A percentile compares a stretch with the other conserved stretches of the same genome.
Conservation (phyloP, 2,329 filamentous ascomycete species). For the Ophiostoma perfectum region DNA sequence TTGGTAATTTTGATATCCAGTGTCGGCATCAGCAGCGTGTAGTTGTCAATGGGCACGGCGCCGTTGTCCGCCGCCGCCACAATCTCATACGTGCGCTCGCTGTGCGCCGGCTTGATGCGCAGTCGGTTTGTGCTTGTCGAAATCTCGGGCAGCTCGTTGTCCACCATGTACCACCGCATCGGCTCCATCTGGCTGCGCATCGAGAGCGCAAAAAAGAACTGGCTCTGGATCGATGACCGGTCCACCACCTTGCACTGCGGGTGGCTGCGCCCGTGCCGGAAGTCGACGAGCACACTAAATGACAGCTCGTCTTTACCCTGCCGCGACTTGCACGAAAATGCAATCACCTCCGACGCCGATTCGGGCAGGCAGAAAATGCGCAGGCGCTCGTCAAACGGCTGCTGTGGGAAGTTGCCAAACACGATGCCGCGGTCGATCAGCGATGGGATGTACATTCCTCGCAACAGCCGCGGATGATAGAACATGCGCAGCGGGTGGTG, state of each 20-base stretch:
- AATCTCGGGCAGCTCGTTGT: slow-evolving; percentile 19
- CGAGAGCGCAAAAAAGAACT: slow-evolving; percentile 16
- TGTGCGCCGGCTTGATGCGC: neutral
- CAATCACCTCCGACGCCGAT: slow-evolving; percentile 17
- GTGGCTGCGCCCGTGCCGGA: slow-evolving; percentile 8
- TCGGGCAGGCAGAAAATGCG: slow-evolving; percentile 23
- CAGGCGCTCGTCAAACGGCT: slow-evolving; percentile 21
- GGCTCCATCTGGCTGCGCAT: slow-evolving; percentile 18
- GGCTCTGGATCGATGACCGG: slow-evolving; percentile 16
- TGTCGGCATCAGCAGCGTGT: slow-evolving; percentile 16
- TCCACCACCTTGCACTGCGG: slow-evolving; percentile 21
- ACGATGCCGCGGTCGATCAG: slow-evolving; percentile 18
- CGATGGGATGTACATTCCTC: slow-evolving; percentile 21
- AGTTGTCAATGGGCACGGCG: slow-evolving; percentile 19
- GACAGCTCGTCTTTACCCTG: slow-evolving; percentile 17
- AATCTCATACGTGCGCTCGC: slow-evolving; percentile 19
- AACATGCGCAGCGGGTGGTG: slow-evolving; percentile 12
- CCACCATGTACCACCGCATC: slow-evolving; percentile 19
- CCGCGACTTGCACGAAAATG: slow-evolving; percentile 16
- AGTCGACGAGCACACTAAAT: slow-evolving; percentile 23
- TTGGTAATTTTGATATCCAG: slow-evolving; percentile 19
- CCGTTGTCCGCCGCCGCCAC: slow-evolving; percentile 11
- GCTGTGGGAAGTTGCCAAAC: slow-evolving; percentile 1
- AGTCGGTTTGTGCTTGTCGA: slow-evolving; percentile 14
- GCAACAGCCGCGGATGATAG: slow-evolving; percentile 21